Percentiles rank a stretch among this genome's conserved stretches.
Conservation (phyloP, 345 rosid genomes). For the Hevea brasiliensis region DNA sequence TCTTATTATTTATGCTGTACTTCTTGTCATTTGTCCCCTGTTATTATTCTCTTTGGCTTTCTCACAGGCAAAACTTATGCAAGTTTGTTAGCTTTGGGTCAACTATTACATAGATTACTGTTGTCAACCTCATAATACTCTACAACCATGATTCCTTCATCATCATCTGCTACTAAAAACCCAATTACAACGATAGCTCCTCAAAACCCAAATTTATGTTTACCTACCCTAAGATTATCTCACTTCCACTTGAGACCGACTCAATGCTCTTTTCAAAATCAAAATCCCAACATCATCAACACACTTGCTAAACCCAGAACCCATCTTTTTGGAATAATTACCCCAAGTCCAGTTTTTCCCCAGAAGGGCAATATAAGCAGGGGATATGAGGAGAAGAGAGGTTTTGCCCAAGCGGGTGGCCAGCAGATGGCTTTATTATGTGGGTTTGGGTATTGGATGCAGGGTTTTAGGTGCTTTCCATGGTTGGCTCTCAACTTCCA, state of each 20-base stretch:
- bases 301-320: conserved; percentile 23
- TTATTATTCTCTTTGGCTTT: too few relatives aligned
- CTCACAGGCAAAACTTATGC: neutral
- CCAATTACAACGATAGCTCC: conserved; percentile 12
- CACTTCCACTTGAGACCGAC: conserved; percentile 2
- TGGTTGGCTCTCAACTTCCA: conserved; percentile 91
- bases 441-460: conserved; percentile 88
- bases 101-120: neutral
- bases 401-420: conserved; percentile 47
- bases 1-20: too few relatives aligned
- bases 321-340: conserved; percentile 27
- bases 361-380: conserved; percentile 20
- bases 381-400: conserved; percentile 28
- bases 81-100: neutral
- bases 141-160: conserved; percentile 18
- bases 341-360: conserved; percentile 38
- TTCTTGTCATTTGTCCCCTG: too few relatives aligned
- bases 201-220: conserved; percentile 7
- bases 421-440: conserved; percentile 57
- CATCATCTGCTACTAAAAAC: conserved; percentile 8
- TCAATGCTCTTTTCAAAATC: conserved; percentile 13
- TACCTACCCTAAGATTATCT: neutral
- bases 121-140: neutral
- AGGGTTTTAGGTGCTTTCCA: conserved; percentile 90
- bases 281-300: conserved; percentile 23